These are phyloP conservation scores for Penicillium sp. DNA, from an alignment of 2,329 filamentous ascomycete genomes.

Conservation along the genomic window DNA sequence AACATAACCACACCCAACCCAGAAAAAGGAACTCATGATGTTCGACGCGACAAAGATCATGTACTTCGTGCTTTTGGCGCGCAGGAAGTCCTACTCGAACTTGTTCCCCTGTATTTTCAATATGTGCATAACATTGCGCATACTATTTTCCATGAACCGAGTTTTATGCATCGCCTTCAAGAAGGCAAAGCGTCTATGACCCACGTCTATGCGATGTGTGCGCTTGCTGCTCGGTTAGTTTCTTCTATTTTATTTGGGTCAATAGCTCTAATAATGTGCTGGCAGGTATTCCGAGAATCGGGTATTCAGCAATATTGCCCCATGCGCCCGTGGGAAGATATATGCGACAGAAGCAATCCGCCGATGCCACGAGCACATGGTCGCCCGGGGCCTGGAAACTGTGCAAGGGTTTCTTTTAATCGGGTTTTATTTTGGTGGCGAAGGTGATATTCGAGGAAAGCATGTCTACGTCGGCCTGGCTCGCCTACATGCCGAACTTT, in stretches of 20 bases:
- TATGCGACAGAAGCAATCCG: not conserved
- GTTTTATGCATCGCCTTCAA: not conserved
- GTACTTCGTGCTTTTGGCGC: not conserved
- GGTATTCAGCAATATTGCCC: not conserved
- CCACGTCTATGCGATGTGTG: not conserved
- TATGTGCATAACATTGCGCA: not conserved
- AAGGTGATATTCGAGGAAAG: slow-evolving; percentile 4
- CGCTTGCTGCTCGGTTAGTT: not conserved
- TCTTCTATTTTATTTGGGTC: not conserved
- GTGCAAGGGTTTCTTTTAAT: slow-evolving; percentile 1
- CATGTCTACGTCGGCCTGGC: not conserved
- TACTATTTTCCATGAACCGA: not conserved
- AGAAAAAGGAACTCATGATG: not conserved
- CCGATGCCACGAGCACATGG: not conserved
- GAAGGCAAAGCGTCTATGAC: not conserved
- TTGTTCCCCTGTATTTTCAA: not conserved
- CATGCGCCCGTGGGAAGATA: not conserved
- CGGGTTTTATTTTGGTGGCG: not conserved
- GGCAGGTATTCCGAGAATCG: not conserved
- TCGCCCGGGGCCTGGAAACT: not conserved
- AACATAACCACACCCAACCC: not conserved
- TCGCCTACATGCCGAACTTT: not conserved
- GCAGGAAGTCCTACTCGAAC: not conserved
- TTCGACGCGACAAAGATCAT: not conserved
- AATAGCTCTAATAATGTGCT: not conserved